These are phyloP conservation scores for Ogataea allantospora DNA, from an alignment of 805 yeast species.

Conservation along the genomic window DNA sequence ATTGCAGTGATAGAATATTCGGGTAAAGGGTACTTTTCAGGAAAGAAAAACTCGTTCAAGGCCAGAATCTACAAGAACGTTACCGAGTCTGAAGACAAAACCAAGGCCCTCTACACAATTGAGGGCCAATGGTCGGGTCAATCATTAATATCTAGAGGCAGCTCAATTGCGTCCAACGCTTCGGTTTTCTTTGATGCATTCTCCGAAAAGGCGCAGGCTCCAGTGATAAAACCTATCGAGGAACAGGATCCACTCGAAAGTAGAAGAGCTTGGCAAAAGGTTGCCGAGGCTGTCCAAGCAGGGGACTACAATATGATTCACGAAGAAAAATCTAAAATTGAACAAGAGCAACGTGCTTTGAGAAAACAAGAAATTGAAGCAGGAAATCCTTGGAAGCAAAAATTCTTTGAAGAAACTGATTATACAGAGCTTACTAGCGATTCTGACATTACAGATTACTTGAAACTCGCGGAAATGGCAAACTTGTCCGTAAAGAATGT, in stretches of 20 bases:
- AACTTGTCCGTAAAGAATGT: slow-evolving; percentile 60
- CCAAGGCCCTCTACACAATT: slow-evolving; percentile 73
- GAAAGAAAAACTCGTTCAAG: slow-evolving; percentile 90
- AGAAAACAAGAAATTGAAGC: slow-evolving; percentile 69
- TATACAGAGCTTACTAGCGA: slow-evolving; percentile 31
- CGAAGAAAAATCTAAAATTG: slow-evolving; percentile 72
- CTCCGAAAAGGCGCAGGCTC: slow-evolving; percentile 47
- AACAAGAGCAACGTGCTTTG: slow-evolving; percentile 79
- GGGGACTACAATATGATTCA: slow-evolving; percentile 78
- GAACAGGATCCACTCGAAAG: slow-evolving; percentile 80
- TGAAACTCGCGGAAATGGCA: slow-evolving; percentile 45
- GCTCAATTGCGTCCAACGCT: slow-evolving; percentile 43
- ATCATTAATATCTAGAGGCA: slow-evolving; percentile 62
- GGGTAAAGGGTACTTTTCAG: slow-evolving; percentile 94
- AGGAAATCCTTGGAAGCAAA: slow-evolving; percentile 68
- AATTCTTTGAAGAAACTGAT: slow-evolving; percentile 71
- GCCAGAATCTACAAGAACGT: slow-evolving; percentile 69
- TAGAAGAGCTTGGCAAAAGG: slow-evolving; percentile 86
- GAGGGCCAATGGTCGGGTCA: slow-evolving; percentile 90
- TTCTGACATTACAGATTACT: slow-evolving; percentile 37
- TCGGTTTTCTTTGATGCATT: slow-evolving; percentile 65
- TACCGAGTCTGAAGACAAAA: slow-evolving; percentile 46
- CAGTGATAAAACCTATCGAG: slow-evolving; percentile 76
- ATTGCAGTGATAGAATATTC: slow-evolving; percentile 70
- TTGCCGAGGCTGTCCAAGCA: slow-evolving; percentile 78